Conservation (phyloP, 2,329 filamentous ascomycete species). For the Pseudopithomyces chartarum region DNA sequence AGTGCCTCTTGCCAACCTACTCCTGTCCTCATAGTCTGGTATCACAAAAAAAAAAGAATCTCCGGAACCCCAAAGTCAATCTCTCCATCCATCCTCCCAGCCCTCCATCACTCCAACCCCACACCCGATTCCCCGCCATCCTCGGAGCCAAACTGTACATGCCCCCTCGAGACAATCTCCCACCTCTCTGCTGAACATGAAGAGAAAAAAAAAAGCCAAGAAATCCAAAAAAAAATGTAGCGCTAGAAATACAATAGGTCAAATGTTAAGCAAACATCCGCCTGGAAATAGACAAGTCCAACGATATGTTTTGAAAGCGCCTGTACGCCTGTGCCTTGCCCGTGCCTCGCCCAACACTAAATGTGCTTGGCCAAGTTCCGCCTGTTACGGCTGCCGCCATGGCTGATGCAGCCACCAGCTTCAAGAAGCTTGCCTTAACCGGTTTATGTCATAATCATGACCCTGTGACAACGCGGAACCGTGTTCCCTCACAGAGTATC, state of each 20-base stretch:
- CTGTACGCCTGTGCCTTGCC: background rate
- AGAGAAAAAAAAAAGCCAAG: background rate
- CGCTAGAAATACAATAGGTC: conserved; percentile 6
- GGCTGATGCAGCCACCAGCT: too few species aligned
- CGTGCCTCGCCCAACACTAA: too few species aligned
- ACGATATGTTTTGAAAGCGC: background rate
- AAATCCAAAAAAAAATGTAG: background rate
- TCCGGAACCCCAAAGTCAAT: background rate
- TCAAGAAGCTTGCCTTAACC: background rate
- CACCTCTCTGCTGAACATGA: background rate
- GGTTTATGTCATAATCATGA: background rate
- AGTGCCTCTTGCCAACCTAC: background rate
- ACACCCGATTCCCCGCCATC: background rate
- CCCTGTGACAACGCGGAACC: too few species aligned
- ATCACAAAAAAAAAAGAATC: background rate
- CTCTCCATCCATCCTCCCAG: too few species aligned
- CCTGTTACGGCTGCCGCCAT: too few species aligned
- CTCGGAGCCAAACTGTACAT: background rate
- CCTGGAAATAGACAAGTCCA: background rate
- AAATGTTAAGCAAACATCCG: background rate
- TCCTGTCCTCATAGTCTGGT: conserved; percentile 1
- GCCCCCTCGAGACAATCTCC: background rate
- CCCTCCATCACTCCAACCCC: too few species aligned
- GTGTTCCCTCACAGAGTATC: too few species aligned
- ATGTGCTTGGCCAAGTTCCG: background rate